phyloP scores from a whole-genome alignment of 768 basidiomycete genomes.

The Postia placenta region DNA sequence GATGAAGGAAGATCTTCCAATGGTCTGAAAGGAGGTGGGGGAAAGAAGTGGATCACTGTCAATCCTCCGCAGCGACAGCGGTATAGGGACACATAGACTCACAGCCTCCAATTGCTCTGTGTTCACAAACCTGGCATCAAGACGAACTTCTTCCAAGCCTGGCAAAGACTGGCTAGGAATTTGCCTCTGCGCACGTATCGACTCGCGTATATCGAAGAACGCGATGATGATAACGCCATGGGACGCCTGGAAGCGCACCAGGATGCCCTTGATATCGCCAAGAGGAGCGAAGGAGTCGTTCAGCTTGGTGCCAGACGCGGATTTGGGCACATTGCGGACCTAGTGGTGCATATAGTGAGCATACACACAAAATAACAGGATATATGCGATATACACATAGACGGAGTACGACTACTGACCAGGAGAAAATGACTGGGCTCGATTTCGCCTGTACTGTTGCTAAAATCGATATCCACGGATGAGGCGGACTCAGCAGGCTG shows the following conservation, averaged over 20 bases:
- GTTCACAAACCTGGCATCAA: slow-evolving; percentile 5
- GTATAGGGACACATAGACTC: background rate
- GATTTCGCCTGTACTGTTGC: slow-evolving; percentile 5
- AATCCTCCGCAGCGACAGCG: background rate
- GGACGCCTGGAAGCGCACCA: slow-evolving; percentile 42
- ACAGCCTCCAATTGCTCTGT: slow-evolving; percentile 11
- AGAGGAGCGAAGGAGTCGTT: slow-evolving; percentile 23
- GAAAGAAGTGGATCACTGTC: background rate
- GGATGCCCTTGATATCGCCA: slow-evolving; percentile 48
- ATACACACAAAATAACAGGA: too few relatives aligned
- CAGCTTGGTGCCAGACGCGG: slow-evolving; percentile 24
- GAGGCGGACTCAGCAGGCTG: background rate
- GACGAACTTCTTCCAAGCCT: slow-evolving; percentile 13
- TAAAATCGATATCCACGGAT: slow-evolving; percentile 2
- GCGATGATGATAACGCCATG: slow-evolving; percentile 52
- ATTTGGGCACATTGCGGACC: slow-evolving; percentile 35
- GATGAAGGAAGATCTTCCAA: slow-evolving; percentile 48
- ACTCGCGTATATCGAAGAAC: slow-evolving; percentile 56
- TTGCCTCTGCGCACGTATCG: slow-evolving; percentile 32
- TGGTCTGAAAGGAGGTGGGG: slow-evolving; percentile 32
- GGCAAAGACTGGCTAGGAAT: slow-evolving; percentile 15
- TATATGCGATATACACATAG: background rate
- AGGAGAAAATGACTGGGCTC: slow-evolving; percentile 22
- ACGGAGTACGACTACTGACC: slow-evolving; percentile 10
- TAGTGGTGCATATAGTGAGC: slow-evolving; percentile 14